phyloP scores from a whole-genome alignment of 306 rosid genomes.

The Cucurbita argyrosperma region DNA sequence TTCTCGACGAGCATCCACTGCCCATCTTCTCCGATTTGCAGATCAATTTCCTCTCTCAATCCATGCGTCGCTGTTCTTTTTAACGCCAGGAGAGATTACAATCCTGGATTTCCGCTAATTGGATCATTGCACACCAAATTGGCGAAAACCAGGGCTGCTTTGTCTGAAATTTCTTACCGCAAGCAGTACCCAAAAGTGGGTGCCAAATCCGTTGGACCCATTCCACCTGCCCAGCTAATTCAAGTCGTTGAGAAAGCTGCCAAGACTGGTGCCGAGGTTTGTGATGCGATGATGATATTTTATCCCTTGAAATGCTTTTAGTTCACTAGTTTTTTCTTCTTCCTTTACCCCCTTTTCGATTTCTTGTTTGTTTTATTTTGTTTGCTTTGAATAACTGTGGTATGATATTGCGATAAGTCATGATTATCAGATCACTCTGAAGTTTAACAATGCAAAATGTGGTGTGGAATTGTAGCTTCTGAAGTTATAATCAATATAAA shows the following conservation, averaged over 20 bases:
- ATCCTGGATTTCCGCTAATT: constrained; percentile 17
- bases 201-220: constrained; percentile 52
- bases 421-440: not conserved
- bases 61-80: constrained; percentile 7
- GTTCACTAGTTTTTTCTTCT: not conserved
- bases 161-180: constrained; percentile 30
- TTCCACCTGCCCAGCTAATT: constrained; percentile 44
- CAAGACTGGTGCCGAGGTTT: constrained; percentile 85
- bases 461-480: not conserved
- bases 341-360: not conserved
- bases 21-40: constrained; percentile 16
- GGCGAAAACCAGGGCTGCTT: constrained; percentile 21
- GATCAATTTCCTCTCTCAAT: constrained; percentile 13
- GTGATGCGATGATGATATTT: not conserved
- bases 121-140: constrained; percentile 16
- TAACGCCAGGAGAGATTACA: constrained; percentile 5
- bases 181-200: constrained; percentile 37
- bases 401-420: not conserved
- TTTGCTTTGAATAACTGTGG: not conserved
- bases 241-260: constrained; percentile 80
- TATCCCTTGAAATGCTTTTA: not conserved
- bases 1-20: constrained; percentile 30
- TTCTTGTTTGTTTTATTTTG: not conserved
- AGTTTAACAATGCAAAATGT: not conserved
- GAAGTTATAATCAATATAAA: not conserved